Base-by-base conservation (phyloP, 2,329 filamentous ascomycete species). In the Pezicula neosporulosa region DNA sequence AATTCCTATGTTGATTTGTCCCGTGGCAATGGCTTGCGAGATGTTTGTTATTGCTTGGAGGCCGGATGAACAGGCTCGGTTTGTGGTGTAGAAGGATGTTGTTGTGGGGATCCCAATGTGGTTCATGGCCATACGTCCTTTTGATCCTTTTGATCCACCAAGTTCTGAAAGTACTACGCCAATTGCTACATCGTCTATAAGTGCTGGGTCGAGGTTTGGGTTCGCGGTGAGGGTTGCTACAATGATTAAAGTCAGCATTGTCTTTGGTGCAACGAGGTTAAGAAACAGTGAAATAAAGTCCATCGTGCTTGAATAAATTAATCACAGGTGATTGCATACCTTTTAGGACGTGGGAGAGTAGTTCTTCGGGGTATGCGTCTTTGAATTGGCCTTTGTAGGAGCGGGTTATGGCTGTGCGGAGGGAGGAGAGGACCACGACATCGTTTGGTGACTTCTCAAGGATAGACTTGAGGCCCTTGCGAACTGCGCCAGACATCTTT, bases 151-250 rank as follows among this genome's bases (percentile, higher is more conserved):
- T 60, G 82, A 86, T 52, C 92, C 92, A 58, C 92, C 92, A 13
- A 97, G 86, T 70, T 96, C 91, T 27, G 90, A 90, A 49, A 97
- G 83, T 4, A 97, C 92, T 33, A 90, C 91, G 59, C 92, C 93
- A 50, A 97, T 85, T 56, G 85, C 86, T 3, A 97, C 82, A 65
- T 97, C 93, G 61, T 95, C 78, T 58, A 93, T 83, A 44, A 78
- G 72, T 3, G 80, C 71, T 0, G 88, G 83, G 61, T 89, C 81
- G 54, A 94, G 82, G 60, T 83, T 83, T 2, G 90, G 87, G 65
- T 87, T 86, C 38, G 83, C 83, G 51, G 81, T 79, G 47, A 91
- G 77, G 0, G 88, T 92, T 18, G 87, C 87, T 30, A 12, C 9
- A 12, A 30, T 9, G 28, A 30, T 30, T 30, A 12, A 12, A 7